Conservation (phyloP, 371 early-diverging fungal genomes). For the Mortierella sp. region DNA sequence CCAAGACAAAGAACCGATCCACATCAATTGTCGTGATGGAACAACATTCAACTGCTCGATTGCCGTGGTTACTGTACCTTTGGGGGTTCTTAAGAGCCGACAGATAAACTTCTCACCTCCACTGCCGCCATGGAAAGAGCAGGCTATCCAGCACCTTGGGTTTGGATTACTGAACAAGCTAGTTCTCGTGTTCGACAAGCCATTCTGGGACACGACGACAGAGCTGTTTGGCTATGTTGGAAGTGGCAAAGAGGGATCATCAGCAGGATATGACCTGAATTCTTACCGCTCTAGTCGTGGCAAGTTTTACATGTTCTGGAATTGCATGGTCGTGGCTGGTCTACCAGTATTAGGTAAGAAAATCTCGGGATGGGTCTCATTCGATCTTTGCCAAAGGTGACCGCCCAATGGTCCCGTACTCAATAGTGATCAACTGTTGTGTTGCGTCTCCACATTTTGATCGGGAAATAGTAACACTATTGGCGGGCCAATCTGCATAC, state of each 20-base stretch:
- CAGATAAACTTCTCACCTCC: conserved; percentile 52
- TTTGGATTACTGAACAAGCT: conserved; percentile 60
- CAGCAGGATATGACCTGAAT: conserved; percentile 9
- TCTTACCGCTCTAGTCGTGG: conserved; percentile 53
- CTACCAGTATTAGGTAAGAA: conserved; percentile 45
- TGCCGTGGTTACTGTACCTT: conserved; percentile 51
- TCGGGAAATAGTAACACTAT: conserved; percentile 27
- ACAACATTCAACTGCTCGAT: conserved; percentile 20
- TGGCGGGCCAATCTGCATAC: conserved; percentile 54
- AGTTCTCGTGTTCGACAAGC: conserved; percentile 54
- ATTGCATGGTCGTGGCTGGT: conserved; percentile 41
- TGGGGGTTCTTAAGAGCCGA: conserved; percentile 53
- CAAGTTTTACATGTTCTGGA: conserved; percentile 58
- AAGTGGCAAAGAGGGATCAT: conserved; percentile 18
- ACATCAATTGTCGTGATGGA: conserved; percentile 50
- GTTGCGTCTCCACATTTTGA: background rate
- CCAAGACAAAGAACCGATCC: conserved; percentile 16
- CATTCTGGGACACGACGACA: conserved; percentile 53
- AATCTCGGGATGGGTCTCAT: background rate
- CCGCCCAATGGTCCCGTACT: background rate
- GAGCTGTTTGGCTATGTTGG: conserved; percentile 56
- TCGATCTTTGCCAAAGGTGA: background rate
- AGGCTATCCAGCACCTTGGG: conserved; percentile 50
- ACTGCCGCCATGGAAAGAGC: conserved; percentile 52
- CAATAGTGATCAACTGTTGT: background rate